Base-by-base conservation (phyloP, 305 asterid species). In the Euphrasia arctica region DNA sequence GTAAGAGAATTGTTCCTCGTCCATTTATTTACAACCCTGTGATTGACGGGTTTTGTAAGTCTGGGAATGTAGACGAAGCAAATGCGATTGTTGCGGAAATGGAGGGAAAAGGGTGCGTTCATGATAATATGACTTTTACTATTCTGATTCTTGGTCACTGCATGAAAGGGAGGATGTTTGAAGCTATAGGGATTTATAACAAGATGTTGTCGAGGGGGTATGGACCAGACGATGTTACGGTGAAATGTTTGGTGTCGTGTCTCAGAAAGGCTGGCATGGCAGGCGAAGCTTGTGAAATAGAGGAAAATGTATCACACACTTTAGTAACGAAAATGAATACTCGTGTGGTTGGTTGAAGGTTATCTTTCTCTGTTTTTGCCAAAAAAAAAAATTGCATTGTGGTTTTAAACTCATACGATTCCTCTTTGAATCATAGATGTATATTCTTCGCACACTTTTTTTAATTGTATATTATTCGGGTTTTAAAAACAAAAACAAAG, bases 251-350 rank as follows among this genome's bases (percentile, higher is more conserved):
- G 74, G 61, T 77, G 31, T 74, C 79, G 43, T 75, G 88, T 79
- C 97, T 91, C 65, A 70, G 87, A 74, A 91, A 87, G 77, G 92
- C 97, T 13, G 97, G 98, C 73, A 89, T 89, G 98, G 82, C 77
- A 11, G 78, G 54, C 59, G 93, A 89, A 85, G 95, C 97, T 49
- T 71, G 72, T 75, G 82, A 79, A 71, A 67, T 89, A 75, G 82
- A 81, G 75, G 70, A 71, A 64, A 70, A 60, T 25, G 80, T 82
- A 39, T 73, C 66, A 5, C 42, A 6, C 1, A 9, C 9, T 36
- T 36, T 36, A 36, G 42, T 2, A 1, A 36, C 42, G 42, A 36
- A 36, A 5, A 36, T 6, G 71, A 79, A 63, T 68, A 66, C 88
- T 54, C 81, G 77, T 0, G 79, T 77, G 78, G 89, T 89, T 70